A percentile compares a stretch with the other conserved stretches of the same genome.
phyloP scores from a whole-genome alignment of 805 yeast species.

The Monosporozyma servazzii region DNA sequence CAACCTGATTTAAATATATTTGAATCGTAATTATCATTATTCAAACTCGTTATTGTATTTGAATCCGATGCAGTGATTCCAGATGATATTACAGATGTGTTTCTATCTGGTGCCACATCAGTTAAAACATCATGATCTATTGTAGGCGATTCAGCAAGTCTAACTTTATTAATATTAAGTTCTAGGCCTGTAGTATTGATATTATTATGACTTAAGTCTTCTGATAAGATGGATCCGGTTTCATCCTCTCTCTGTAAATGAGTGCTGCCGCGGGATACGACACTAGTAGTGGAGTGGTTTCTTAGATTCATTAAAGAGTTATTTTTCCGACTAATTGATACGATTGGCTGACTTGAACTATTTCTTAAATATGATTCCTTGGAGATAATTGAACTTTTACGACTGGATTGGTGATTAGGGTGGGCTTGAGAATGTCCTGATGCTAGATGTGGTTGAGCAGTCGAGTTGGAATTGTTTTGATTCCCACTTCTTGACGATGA shows the following conservation, averaged over 20 bases:
- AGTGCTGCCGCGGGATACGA: background rate
- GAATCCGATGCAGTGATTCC: background rate
- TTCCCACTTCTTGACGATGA: background rate
- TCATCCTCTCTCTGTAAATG: constrained; percentile 1
- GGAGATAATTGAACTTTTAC: constrained; percentile 3
- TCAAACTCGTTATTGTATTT: constrained; percentile 5
- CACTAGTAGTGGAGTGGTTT: background rate
- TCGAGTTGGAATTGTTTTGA: constrained; percentile 1
- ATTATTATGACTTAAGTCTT: background rate
- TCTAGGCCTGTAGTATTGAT: background rate
- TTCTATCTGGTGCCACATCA: background rate
- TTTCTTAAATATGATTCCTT: background rate
- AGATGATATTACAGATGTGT: background rate
- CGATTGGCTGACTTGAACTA: constrained; percentile 2
- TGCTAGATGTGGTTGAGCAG: background rate
- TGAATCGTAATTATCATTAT: constrained; percentile 31
- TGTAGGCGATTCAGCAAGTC: background rate
- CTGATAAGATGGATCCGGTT: constrained; percentile 1
- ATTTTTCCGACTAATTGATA: background rate
- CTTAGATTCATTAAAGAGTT: background rate
- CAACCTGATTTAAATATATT: constrained; percentile 45
- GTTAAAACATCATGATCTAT: background rate
- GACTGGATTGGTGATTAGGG: background rate
- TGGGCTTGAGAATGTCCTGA: background rate
- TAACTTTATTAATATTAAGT: background rate